Conservation (phyloP, 352 stramenopile genomes). For the Phytophthora quininea region DNA sequence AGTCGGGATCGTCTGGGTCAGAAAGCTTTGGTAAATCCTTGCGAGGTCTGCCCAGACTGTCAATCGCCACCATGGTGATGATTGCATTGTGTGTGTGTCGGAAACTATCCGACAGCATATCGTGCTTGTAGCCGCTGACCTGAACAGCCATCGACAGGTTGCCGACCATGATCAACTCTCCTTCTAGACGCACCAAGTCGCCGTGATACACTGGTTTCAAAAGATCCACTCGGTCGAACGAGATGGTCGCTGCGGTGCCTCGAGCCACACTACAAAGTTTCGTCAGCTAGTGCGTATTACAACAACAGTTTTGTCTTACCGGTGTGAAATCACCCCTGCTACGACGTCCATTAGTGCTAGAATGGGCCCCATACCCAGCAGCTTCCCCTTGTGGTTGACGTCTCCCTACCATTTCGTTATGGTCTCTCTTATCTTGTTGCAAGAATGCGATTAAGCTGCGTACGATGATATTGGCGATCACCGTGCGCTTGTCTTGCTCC, state of each 20-base stretch:
- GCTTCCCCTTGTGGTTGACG: conserved; percentile 49
- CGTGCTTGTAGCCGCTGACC: conserved; percentile 55
- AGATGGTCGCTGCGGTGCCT: conserved; percentile 53
- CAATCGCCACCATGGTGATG: conserved; percentile 72
- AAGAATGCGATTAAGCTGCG: conserved; percentile 1
- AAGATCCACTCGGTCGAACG: conserved; percentile 61
- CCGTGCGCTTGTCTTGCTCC: no score
- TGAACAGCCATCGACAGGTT: conserved; percentile 63
- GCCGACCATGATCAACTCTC: conserved; percentile 50
- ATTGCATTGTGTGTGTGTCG: conserved; percentile 64
- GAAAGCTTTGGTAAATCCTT: conserved; percentile 52
- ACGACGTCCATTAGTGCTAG: conserved; percentile 64
- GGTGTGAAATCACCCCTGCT: conserved; percentile 45
- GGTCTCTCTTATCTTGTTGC: no score
- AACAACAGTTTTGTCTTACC: conserved; percentile 15
- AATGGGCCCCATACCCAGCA: conserved; percentile 58
- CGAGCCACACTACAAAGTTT: conserved; percentile 26
- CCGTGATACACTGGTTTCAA: conserved; percentile 62
- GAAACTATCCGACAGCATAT: conserved; percentile 40
- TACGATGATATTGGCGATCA: conserved; percentile 68
- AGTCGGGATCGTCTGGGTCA: conserved; percentile 40
- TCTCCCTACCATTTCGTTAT: no score
- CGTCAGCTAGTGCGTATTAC: not conserved
- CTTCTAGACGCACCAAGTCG: conserved; percentile 60
- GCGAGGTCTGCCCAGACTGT: conserved; percentile 47